These are phyloP conservation scores for Sambucus nigra DNA, from an alignment of 129 eudicot species.

Conservation along the genomic window DNA sequence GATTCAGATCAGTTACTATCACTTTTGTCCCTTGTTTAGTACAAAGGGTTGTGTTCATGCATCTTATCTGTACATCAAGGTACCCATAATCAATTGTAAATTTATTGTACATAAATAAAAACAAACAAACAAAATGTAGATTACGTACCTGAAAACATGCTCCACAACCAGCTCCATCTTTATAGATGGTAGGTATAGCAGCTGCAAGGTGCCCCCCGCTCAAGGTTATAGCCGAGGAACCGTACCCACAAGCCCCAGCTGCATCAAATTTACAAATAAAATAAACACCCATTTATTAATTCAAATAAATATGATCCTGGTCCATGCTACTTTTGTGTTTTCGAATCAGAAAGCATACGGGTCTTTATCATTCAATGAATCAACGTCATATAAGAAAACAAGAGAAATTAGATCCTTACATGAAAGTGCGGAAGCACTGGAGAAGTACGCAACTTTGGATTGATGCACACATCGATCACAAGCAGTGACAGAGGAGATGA, in stretches of 20 bases:
- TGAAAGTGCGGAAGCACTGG: conserved; percentile 49
- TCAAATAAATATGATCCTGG: conserved; percentile 5
- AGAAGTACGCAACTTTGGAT: conserved; percentile 54
- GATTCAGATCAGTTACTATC: conserved; percentile 58
- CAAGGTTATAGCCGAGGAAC: conserved; percentile 46
- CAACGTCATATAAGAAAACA: neutral
- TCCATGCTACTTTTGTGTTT: conserved; percentile 1
- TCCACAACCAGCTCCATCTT: conserved; percentile 86
- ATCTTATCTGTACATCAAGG: conserved; percentile 45
- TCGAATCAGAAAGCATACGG: neutral
- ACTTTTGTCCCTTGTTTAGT: conserved; percentile 44
- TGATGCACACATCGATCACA: conserved; percentile 66
- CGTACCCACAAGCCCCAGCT: conserved; percentile 98
- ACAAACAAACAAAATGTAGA: conserved; percentile 9
- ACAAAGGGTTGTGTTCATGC: conserved; percentile 56
- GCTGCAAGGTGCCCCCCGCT: conserved; percentile 63
- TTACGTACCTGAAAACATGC: conserved; percentile 67
- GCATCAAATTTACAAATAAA: conserved; percentile 19
- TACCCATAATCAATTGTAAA: no score
- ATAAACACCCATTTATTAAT: conserved; percentile 4
- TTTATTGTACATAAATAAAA: neutral
- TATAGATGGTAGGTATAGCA: conserved; percentile 58
- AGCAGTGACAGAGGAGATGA: conserved; percentile 30
- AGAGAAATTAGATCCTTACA: conserved; percentile 27
- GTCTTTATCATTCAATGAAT: conserved; percentile 1